Conservation (phyloP, 805 yeast genomes). For the Lipomyces kockii region DNA sequence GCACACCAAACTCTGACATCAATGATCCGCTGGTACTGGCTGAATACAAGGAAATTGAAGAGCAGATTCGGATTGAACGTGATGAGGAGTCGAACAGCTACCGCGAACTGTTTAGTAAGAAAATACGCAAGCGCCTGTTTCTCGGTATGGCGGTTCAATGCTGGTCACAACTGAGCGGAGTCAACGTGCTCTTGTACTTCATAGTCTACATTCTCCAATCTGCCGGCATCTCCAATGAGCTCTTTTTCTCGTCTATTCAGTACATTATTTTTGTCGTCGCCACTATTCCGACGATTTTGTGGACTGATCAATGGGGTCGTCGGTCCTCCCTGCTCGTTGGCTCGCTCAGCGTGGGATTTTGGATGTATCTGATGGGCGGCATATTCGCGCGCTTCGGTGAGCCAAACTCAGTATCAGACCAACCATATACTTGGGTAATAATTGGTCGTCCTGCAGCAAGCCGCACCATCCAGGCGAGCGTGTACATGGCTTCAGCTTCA, state of each 20-base stretch:
- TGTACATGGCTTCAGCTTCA: constrained; percentile 71
- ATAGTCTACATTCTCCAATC: constrained; percentile 50
- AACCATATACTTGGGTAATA: constrained; percentile 1
- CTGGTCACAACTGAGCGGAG: constrained; percentile 94
- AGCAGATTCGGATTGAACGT: constrained; percentile 71
- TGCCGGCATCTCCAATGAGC: neutral
- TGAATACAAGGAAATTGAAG: constrained; percentile 81
- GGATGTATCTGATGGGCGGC: constrained; percentile 57
- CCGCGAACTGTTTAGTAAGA: neutral
- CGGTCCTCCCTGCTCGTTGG: constrained; percentile 81
- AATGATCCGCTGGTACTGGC: constrained; percentile 67
- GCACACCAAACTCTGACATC: constrained; percentile 77
- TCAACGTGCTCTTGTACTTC: constrained; percentile 77
- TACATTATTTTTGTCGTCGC: constrained; percentile 48
- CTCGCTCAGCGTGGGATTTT: constrained; percentile 75
- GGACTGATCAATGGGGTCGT: constrained; percentile 89
- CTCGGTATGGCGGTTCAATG: constrained; percentile 90
- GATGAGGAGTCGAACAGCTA: constrained; percentile 47
- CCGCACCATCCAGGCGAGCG: constrained; percentile 57
- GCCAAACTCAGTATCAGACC: neutral
- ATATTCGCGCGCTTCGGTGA: neutral
- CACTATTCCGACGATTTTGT: constrained; percentile 86
- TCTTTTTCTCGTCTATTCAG: constrained; percentile 1
- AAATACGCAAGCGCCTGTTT: constrained; percentile 83
- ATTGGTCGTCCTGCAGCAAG: constrained; percentile 49